A percentile compares a stretch with the other conserved stretches of the same genome.
phyloP scores from a whole-genome alignment of 805 yeast genomes.

The Metschnikowia arizonensis region DNA sequence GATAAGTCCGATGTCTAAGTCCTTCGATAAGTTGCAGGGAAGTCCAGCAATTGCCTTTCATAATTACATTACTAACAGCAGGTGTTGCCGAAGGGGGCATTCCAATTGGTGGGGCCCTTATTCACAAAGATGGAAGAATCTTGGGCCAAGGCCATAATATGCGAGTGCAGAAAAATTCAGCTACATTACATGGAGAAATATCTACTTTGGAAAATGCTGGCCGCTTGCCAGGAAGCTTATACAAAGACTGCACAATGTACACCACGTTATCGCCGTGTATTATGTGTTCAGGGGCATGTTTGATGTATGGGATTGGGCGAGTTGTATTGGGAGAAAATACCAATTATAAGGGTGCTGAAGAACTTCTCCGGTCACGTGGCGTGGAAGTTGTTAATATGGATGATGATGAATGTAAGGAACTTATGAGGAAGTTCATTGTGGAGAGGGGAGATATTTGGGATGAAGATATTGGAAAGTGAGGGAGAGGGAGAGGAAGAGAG shows the following conservation, averaged over 20 bases:
- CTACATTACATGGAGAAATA: constrained; percentile 91
- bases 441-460: constrained; percentile 77
- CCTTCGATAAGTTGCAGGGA: no score
- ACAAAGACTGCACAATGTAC: constrained; percentile 84
- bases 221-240: constrained; percentile 71
- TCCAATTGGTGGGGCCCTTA: constrained; percentile 78
- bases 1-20: no score
- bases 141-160: constrained; percentile 87
- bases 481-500: no score
- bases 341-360: constrained; percentile 82
- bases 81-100: constrained; percentile 84
- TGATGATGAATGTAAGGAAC: constrained; percentile 55
- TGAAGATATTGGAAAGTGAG: constrained; percentile 66
- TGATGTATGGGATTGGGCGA: constrained; percentile 82
- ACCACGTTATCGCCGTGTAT: constrained; percentile 91
- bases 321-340: constrained; percentile 87
- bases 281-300: constrained; percentile 93
- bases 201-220: constrained; percentile 89
- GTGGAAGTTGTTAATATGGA: constrained; percentile 65
- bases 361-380: constrained; percentile 60
- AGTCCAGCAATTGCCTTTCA: no score
- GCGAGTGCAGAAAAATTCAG: constrained; percentile 79
- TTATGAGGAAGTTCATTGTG: constrained; percentile 75
- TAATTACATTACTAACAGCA: constrained; percentile 24
- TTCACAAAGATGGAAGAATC: constrained; percentile 71